Percentiles rank a stretch among this genome's conserved stretches.
phyloP scores from a whole-genome alignment of 139 green algal genomes.

The Astrephomene gubernaculifera region DNA sequence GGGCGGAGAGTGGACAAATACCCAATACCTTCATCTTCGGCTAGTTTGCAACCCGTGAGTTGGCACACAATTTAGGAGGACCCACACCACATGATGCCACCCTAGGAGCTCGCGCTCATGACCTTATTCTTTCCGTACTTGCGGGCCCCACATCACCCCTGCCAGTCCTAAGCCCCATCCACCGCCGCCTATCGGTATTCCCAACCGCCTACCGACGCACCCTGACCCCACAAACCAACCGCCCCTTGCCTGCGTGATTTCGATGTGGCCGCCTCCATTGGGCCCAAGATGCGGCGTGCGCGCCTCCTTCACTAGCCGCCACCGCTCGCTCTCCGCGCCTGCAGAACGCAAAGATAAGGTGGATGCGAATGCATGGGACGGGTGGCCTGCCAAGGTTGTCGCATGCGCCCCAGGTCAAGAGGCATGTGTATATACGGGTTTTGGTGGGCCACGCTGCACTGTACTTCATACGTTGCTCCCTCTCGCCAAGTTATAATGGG shows the following conservation, averaged over 20 bases:
- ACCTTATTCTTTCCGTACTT: not conserved
- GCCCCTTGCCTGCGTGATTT: not conserved
- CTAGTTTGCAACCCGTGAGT: too few species aligned
- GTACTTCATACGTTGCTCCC: not conserved
- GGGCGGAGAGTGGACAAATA: too few species aligned
- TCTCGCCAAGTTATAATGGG: not conserved
- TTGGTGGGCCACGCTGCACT: not conserved
- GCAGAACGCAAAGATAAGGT: not conserved
- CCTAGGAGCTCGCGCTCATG: not conserved
- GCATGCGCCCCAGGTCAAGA: not conserved
- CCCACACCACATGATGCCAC: not conserved
- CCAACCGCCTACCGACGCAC: not conserved
- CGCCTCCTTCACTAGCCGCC: conserved; percentile 12
- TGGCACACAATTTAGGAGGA: not conserved
- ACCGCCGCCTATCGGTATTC: not conserved
- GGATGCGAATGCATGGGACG: not conserved
- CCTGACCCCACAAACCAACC: not conserved
- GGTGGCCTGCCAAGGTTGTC: not conserved
- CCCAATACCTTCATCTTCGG: too few species aligned
- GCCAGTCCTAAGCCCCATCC: not conserved
- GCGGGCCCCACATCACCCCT: not conserved
- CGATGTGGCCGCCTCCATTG: conserved; percentile 11
- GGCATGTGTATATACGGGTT: not conserved
- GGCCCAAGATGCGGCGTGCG: conserved; percentile 3
- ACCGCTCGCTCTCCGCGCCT: conserved; percentile 30